Conservation (phyloP, 2,329 filamentous ascomycete genomes). For the Penicillium sp. region DNA sequence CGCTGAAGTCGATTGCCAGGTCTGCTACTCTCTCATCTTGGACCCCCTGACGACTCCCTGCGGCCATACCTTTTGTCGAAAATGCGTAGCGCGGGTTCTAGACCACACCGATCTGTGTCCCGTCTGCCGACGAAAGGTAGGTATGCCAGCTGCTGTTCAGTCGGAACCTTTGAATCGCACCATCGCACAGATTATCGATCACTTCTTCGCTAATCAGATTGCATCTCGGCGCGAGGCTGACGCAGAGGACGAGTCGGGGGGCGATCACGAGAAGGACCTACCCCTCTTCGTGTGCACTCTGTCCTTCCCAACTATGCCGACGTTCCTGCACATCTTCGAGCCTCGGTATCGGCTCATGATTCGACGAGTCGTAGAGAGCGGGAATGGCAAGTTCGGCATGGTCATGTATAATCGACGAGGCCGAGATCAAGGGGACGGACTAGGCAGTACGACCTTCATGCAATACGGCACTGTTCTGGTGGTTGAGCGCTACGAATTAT, state of each 20-base stretch:
- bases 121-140: slow-evolving; percentile 70
- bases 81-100: slow-evolving; percentile 73
- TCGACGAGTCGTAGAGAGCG: slow-evolving; percentile 68
- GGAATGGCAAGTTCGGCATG: slow-evolving; percentile 81
- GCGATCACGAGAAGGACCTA: slow-evolving; percentile 60
- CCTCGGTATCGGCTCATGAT: slow-evolving; percentile 92
- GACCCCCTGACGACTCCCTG: slow-evolving; percentile 83
- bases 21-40: slow-evolving; percentile 79
- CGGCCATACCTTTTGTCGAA: slow-evolving; percentile 85
- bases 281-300: slow-evolving; percentile 81
- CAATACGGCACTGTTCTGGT: slow-evolving; percentile 77
- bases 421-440: slow-evolving; percentile 52
- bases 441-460: slow-evolving; percentile 61
- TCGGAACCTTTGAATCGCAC: slow-evolving; percentile 62
- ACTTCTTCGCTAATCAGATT: slow-evolving; percentile 70
- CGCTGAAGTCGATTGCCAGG: slow-evolving; percentile 80
- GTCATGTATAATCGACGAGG: slow-evolving; percentile 66
- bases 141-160: slow-evolving; percentile 52
- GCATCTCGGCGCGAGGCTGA: slow-evolving; percentile 57
- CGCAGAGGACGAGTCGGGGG: slow-evolving; percentile 58
- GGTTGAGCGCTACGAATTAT: slow-evolving; percentile 71
- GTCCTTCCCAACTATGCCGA: slow-evolving; percentile 79
- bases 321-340: slow-evolving; percentile 89
- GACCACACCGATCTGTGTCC: slow-evolving; percentile 80
- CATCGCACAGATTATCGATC: slow-evolving; percentile 63